Percentiles rank a stretch among this genome's conserved stretches.
Evolutionary conservation across 768 basidiomycete genomes (phyloP).

Genomic region (Cyathus striatus): DNA sequence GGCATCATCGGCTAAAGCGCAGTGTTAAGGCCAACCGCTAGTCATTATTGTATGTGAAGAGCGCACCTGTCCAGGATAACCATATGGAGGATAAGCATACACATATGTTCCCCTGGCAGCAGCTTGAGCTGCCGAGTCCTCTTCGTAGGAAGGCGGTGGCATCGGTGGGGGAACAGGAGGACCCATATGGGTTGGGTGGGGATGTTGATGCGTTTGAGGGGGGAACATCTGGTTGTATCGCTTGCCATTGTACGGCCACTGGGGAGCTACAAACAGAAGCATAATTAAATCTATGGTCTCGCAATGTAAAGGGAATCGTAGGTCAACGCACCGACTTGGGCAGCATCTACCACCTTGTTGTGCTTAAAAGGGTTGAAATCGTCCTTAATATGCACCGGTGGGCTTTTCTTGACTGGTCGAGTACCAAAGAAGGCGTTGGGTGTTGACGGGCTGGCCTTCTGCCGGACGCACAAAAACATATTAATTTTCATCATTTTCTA

Average conservation of each 20-base stretch:
- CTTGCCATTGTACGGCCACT: constrained; percentile 91
- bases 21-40: no score
- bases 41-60: constrained; percentile 3
- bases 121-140: constrained; percentile 61
- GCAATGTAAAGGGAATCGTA: no score
- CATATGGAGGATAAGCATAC: constrained; percentile 74
- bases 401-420: constrained; percentile 67
- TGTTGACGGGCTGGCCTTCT: constrained; percentile 37
- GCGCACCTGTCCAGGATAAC: constrained; percentile 70
- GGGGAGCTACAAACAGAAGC: constrained; percentile 40
- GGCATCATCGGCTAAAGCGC: constrained; percentile 71
- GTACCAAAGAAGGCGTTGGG: constrained; percentile 91
- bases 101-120: constrained; percentile 55
- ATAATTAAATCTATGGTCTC: no score
- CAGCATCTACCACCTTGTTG: constrained; percentile 72
- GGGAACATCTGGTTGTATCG: constrained; percentile 78
- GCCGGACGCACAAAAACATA: constrained; percentile 16
- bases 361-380: constrained; percentile 98
- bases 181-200: constrained; percentile 58
- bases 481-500: not conserved
- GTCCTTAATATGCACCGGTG: constrained; percentile 83
- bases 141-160: constrained; percentile 75
- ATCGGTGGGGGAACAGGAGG: constrained; percentile 66
- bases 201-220: constrained; percentile 56
- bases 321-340: constrained; percentile 60